Percentiles rank a stretch among this genome's conserved stretches.
phyloP scores from a whole-genome alignment of 2,329 filamentous ascomycete species.

The Ploettnerulaceae sp. region DNA sequence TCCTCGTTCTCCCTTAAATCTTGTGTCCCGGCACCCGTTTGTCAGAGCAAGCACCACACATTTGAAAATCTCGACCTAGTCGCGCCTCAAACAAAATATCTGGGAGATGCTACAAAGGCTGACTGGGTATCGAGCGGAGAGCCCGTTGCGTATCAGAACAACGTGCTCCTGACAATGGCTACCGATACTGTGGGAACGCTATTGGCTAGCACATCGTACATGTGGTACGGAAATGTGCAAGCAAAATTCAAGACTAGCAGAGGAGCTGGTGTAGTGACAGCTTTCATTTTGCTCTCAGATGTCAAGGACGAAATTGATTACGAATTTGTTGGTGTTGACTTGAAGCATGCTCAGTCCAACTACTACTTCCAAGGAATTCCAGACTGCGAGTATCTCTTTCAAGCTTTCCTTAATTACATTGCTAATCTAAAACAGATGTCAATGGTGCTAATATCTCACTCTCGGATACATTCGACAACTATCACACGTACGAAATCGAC shows the following conservation, averaged over 20 bases:
- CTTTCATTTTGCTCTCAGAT: conserved; percentile 92
- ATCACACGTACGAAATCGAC: conserved; percentile 87
- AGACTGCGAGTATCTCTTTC: conserved; percentile 60
- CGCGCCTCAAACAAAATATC: conserved; percentile 70
- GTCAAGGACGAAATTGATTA: conserved; percentile 99
- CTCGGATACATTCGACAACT: conserved; percentile 68
- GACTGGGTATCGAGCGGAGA: conserved; percentile 89
- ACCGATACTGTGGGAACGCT: conserved; percentile 81
- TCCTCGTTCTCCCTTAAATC: conserved; percentile 79
- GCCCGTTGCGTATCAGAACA: conserved; percentile 62
- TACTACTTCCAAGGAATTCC: conserved; percentile 95
- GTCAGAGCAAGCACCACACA: conserved; percentile 67
- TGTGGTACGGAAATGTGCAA: conserved; percentile 96
- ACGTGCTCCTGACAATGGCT: conserved; percentile 84
- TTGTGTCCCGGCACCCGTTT: conserved; percentile 80
- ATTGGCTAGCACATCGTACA: conserved; percentile 75
- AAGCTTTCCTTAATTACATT: conserved; percentile 18
- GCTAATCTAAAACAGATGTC: conserved; percentile 49
- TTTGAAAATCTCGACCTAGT: conserved; percentile 70
- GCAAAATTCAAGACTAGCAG: conserved; percentile 79
- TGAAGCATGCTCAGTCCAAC: conserved; percentile 80
- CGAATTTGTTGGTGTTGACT: conserved; percentile 82
- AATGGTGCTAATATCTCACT: conserved; percentile 68
- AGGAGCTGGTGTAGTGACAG: conserved; percentile 87
- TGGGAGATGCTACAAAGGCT: conserved; percentile 72